These are phyloP conservation scores for Globisporangium camurandrum DNA, from an alignment of 352 stramenopile genomes.

Conservation along the genomic window DNA sequence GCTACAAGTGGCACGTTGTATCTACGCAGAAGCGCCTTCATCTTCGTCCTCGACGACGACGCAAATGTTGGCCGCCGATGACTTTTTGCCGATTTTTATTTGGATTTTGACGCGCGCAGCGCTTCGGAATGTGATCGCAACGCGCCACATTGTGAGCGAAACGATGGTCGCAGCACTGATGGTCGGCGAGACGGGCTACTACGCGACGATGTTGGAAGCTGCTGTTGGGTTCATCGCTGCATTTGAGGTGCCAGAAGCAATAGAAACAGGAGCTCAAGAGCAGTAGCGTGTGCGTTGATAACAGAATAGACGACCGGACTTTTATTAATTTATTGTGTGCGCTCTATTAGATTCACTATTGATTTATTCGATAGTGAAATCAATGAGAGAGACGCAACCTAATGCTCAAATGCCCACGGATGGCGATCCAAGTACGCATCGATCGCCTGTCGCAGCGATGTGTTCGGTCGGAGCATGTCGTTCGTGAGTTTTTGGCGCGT, in stretches of 20 bases:
- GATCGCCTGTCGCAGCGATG: slow-evolving; percentile 53
- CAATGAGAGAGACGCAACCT: too few species aligned
- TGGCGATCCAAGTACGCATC: slow-evolving; percentile 70
- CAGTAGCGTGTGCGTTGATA: too few species aligned
- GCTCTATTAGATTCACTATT: too few species aligned
- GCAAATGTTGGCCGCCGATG: slow-evolving; percentile 50
- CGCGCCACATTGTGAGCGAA: slow-evolving; percentile 62
- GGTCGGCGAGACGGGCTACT: slow-evolving; percentile 77
- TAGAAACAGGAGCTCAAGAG: too few species aligned
- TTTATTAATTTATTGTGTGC: too few species aligned
- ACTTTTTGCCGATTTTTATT: slow-evolving; percentile 81
- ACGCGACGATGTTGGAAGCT: slow-evolving; percentile 73
- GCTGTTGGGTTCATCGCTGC: slow-evolving; percentile 62
- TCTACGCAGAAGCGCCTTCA: too few species aligned
- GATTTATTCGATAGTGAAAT: too few species aligned
- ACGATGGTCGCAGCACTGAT: slow-evolving; percentile 69
- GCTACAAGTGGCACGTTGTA: slow-evolving; percentile 58
- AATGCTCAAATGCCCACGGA: slow-evolving; percentile 70
- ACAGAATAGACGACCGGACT: too few species aligned
- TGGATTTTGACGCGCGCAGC: slow-evolving; percentile 44
- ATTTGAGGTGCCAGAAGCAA: too few species aligned
- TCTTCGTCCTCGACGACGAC: too few species aligned
- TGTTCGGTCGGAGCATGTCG: slow-evolving; percentile 71
- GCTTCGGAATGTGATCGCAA: slow-evolving; percentile 51
- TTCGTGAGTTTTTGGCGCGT: slow-evolving; percentile 54